A percentile compares a stretch with the other conserved stretches of the same genome.
Evolutionary conservation across 352 stramenopile species (phyloP).

Genomic region (Phytophthora hibernalis): DNA sequence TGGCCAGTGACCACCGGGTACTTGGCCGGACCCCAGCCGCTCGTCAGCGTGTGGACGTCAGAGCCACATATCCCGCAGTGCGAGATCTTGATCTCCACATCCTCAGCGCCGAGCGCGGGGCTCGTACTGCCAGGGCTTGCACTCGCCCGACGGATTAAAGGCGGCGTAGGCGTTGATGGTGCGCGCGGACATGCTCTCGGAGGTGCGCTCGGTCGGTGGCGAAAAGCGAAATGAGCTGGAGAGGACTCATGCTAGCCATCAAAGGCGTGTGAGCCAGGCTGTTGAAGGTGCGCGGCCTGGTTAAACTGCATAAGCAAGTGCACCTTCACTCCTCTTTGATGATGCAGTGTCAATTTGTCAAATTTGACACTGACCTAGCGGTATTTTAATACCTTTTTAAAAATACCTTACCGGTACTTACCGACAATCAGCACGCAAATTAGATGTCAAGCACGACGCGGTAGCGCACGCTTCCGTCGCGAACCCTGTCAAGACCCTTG

Average conservation of each 20-base stretch:
- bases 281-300: background rate
- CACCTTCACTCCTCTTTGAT: no score
- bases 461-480: no score
- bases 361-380: no score
- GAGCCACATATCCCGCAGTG: slow-evolving; percentile 13
- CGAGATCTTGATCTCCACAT: slow-evolving; percentile 17
- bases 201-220: background rate
- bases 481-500: no score
- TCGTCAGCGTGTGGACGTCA: slow-evolving; percentile 26
- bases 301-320: no score
- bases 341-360: no score
- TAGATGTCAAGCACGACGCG: no score
- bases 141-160: slow-evolving; percentile 27
- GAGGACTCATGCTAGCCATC: background rate
- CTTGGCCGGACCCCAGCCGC: slow-evolving; percentile 39
- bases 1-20: slow-evolving; percentile 52
- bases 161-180: slow-evolving; percentile 46
- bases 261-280: background rate
- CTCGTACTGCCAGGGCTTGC: slow-evolving; percentile 42
- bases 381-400: no score
- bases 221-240: slow-evolving; percentile 8
- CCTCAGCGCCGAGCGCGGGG: slow-evolving; percentile 29
- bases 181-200: slow-evolving; percentile 8
- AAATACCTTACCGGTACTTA: no score
- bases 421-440: no score